Evolutionary conservation across 352 stramenopile species (phyloP), one percentile per base, ranked within the genome.

Genomic region (Globisporangium spinosum): DNA sequence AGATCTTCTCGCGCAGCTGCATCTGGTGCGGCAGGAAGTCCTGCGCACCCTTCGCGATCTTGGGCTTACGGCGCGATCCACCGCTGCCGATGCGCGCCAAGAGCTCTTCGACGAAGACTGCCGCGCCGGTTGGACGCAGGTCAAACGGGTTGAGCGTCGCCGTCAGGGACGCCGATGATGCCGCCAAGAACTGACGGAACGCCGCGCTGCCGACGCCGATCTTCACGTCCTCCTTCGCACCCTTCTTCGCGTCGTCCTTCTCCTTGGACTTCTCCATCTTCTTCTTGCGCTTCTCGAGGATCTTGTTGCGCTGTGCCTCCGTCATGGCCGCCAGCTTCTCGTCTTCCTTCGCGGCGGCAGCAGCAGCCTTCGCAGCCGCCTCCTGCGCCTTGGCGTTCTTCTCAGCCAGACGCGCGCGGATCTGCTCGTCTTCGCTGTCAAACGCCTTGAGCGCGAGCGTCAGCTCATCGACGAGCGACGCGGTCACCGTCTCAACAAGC

Each of bases 21-120:
- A 99, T 99, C 74, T 99, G 96, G 47, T 96, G 83, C 22, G 96
- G 96, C 45, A 97, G 70, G 71, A 98, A 99, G 73, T 99, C 97
- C 64, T 98, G 89, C 34, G 97, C 96, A 9, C 97, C 97, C 70
- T 94, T 94, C 49, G 86, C 88, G 56, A 95, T 90, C 76, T 95
- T 95, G 27, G 88, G 88, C 67, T 93, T 92, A 58, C 88, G 85
- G n/a, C 87, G 85, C 65, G 80, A 68, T 20, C 88, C 86, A 49
- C 88, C 86, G 60, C 80, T 92, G 62, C 82, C 80, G 8, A 95
- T 74, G 38, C 77, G 77, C 62, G 79, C 68, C 47, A 90, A 84
- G 6, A 94, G 61, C 0, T 92, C 86, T 40, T 95, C 86, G 34
- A 94, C 54, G 54, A 87, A 85, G 4, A 64, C 8, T 13, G 81